Percentiles rank a stretch among this genome's conserved stretches.
Evolutionary conservation across 1,139 yeast genomes (phyloP).

Genomic region (Lodderomyces theae): DNA sequence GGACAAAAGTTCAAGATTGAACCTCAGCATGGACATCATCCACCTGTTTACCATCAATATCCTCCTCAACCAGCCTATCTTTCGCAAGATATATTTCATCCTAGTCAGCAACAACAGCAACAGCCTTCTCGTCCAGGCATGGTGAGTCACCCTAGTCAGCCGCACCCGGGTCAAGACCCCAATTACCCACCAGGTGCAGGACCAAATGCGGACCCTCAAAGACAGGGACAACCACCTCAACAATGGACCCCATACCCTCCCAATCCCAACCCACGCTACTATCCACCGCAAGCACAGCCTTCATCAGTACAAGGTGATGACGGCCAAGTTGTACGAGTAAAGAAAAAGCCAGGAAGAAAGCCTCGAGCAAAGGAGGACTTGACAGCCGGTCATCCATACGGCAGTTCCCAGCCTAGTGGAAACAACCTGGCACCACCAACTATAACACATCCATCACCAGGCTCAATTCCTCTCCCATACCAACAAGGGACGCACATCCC

Average conservation of each 20-base stretch:
- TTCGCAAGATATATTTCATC: constrained; percentile 11
- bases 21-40: constrained; percentile 5
- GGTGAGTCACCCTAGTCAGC: not conserved
- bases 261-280: constrained; percentile 10
- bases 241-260: constrained; percentile 6
- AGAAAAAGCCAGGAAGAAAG: constrained; percentile 11
- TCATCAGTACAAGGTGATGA: constrained; percentile 4
- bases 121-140: constrained; percentile 5
- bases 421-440: constrained; percentile 1
- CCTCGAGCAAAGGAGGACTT: constrained; percentile 7
- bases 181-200: constrained; percentile 4
- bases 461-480: constrained; percentile 4
- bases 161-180: constrained; percentile 1
- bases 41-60: constrained; percentile 11
- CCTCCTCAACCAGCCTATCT: constrained; percentile 14
- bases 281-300: constrained; percentile 8
- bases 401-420: not conserved
- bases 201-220: not conserved
- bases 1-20: not conserved
- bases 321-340: constrained; percentile 3
- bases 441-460: not conserved
- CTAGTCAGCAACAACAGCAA: constrained; percentile 9
- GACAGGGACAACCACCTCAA: constrained; percentile 7
- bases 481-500: constrained; percentile 1
- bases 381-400: not conserved